Percentiles rank a stretch among this genome's conserved stretches.
Evolutionary conservation across 1,284 basidiomycete species (phyloP).

Genomic region (Takashimella tepidaria): DNA sequence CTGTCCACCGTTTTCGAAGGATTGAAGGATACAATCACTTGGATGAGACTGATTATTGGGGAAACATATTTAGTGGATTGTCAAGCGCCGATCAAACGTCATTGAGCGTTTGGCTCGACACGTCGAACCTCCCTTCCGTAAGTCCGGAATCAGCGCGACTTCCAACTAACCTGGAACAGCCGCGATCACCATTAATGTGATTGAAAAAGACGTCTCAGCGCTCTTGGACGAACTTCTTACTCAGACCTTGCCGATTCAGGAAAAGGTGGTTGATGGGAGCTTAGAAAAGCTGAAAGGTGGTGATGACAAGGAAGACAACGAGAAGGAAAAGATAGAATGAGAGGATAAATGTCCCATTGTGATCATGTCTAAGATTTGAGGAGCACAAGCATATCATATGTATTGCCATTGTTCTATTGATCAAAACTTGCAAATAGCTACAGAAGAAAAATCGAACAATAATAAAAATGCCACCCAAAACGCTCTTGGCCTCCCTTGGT

Average conservation of each 20-base stretch:
- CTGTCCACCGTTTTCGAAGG: too few species aligned
- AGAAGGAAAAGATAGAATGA: background rate
- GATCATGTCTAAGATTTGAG: too few species aligned
- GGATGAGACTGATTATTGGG: too few species aligned
- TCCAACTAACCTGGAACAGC: background rate
- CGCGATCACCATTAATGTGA: slow-evolving; percentile 20
- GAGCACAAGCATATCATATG: too few species aligned
- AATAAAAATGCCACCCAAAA: too few species aligned
- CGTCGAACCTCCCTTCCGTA: slow-evolving; percentile 37
- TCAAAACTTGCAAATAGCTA: too few species aligned
- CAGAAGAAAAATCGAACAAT: too few species aligned
- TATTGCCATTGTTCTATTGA: too few species aligned
- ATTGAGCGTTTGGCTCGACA: slow-evolving; percentile 17
- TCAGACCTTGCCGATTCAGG: slow-evolving; percentile 18
- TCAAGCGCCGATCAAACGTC: slow-evolving; percentile 13
- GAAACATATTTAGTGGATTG: slow-evolving; percentile 34
- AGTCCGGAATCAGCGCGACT: slow-evolving; percentile 10
- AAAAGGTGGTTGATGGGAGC: background rate
- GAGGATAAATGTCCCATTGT: background rate
- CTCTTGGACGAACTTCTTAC: slow-evolving; percentile 32
- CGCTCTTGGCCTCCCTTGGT: too few species aligned
- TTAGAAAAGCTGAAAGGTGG: slow-evolving; percentile 11
- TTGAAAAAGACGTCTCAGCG: slow-evolving; percentile 27
- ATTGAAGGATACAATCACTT: too few species aligned
- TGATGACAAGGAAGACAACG: slow-evolving; percentile 7